A percentile compares a stretch with the other conserved stretches of the same genome.
phyloP scores from a whole-genome alignment of 371 early-diverging fungal species.

The Vairimorpha necatrix region DNA sequence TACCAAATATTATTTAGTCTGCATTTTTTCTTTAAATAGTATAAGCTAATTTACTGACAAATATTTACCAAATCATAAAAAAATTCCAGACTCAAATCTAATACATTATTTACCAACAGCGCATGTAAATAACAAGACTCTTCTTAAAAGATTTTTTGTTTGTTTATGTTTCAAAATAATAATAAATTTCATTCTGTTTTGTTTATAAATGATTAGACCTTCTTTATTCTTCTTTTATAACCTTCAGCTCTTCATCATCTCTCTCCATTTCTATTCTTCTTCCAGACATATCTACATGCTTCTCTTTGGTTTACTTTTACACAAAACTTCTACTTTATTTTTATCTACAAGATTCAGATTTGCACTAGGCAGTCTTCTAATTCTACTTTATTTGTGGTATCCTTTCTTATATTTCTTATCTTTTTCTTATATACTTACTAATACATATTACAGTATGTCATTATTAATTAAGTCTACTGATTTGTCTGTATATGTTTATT shows the following conservation, averaged over 20 bases:
- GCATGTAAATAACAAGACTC: no score
- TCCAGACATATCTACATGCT: background rate
- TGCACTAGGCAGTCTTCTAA: background rate
- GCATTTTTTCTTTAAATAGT: no score
- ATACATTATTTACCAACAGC: no score
- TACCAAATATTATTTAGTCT: no score
- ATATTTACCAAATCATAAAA: no score
- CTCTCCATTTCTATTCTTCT: background rate
- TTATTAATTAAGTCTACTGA: background rate
- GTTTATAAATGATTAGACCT: background rate
- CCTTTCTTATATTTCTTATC: slow-evolving; percentile 8
- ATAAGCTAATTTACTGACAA: no score
- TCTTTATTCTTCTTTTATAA: background rate
- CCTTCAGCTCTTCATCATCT: background rate
- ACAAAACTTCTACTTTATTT: background rate
- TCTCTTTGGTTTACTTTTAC: background rate
- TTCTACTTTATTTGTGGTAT: background rate
- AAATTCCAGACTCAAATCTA: no score
- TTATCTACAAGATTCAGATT: background rate
- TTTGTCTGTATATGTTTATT: background rate
- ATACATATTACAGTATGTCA: background rate
- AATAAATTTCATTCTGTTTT: background rate
- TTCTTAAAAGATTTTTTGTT: no score
- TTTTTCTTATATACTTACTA: background rate
- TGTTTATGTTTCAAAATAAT: background rate